Base-by-base conservation (phyloP, 805 yeast genomes). In the Metschnikowia kofuensis region DNA sequence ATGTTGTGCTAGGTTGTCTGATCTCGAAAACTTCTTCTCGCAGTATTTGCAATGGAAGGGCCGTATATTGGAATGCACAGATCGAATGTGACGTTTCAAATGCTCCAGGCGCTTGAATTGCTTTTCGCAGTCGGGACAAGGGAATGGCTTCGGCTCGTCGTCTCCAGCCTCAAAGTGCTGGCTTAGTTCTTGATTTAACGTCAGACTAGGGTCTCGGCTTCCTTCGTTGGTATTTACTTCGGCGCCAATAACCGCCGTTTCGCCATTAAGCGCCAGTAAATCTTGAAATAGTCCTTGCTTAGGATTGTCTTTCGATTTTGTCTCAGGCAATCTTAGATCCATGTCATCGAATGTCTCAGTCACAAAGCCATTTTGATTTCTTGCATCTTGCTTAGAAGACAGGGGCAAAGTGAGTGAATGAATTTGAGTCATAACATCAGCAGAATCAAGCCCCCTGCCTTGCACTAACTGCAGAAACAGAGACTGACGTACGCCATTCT, bases 11-110 rank as follows among this genome's bases (percentile, higher is more conserved):
- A 72, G 65, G 51, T 72, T 72, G 55, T 72, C 77, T 6, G 72
- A 65, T 44, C 77, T 57, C 45, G 68, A 63, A 48, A 72, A 72
- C 59, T 70, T 71, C 64, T 72, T 72, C 21, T 71, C 76, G 54
- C 77, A 72, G 54, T 67, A 69, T 50, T 71, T 71, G 58, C 77
- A 72, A 51, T 70, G 76, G 59, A 71, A 72, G 2, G 77, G 77
- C 14, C 77, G 59, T 46, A 71, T 69, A 52, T 70, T 71, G n/a
- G 74, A 68, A 57, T 72, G 77, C 38, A 72, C 77, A 4, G 75
- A 69, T 39, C 77, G 57, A 41, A 70, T 64, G 50, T 72, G 77
- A 35, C 77, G 60, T 53, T 72, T 72, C 52, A 72, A 61, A 57
- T 72, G 77, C 55, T 72, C 77, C 36, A 70, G 67, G 37, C 77